Base-by-base conservation (phyloP, 331 rosid species). In the Arachis monticola region DNA sequence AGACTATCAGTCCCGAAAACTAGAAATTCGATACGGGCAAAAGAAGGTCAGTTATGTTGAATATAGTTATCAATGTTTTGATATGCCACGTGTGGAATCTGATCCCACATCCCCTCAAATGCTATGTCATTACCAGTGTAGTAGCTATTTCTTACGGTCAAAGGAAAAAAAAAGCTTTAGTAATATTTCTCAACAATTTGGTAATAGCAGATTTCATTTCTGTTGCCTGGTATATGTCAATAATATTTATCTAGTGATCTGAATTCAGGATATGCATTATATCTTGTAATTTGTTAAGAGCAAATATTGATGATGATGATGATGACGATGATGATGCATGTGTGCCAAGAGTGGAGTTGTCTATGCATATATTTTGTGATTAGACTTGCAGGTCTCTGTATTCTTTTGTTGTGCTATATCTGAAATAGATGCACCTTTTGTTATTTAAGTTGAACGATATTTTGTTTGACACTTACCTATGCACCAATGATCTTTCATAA, bases 11-110 rank as follows among this genome's bases (percentile, higher is more conserved):
- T 73, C 99, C 69, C 87, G 99, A 77, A 90, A 75, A 70, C 77
- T 95, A 77, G 98, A 95, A 80, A 88, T 84, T 70, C 97, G 99
- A 81, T 95, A 71, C 61, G 99, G 97, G 45, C 98, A 95, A 85
- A 95, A 90, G 70, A 92, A 92, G 99, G 99, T 95, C 2, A 64
- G 82, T 67, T 70, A 63, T 72, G 11, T 61, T 35, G 56, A 62
- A 62, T 30, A 44, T 69, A 57, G 4, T 45, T 13, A 35, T 48
- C 59, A 53, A 53, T 14, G 35, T 44, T 35, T 35, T 35, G 40
- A 2, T 3, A 35, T 35, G 40, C 40, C 40, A 35, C 4, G 40
- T 35, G 40, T 35, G 40, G 40, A 2, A 35, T 35, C 40, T 35
- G 40, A 35, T 35, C 40, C 40, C 40, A 35, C 3, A 35, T 35